These are phyloP conservation scores for Pleurotus ostreatus DNA, from an alignment of 768 basidiomycete genomes.

Conservation along the genomic window DNA sequence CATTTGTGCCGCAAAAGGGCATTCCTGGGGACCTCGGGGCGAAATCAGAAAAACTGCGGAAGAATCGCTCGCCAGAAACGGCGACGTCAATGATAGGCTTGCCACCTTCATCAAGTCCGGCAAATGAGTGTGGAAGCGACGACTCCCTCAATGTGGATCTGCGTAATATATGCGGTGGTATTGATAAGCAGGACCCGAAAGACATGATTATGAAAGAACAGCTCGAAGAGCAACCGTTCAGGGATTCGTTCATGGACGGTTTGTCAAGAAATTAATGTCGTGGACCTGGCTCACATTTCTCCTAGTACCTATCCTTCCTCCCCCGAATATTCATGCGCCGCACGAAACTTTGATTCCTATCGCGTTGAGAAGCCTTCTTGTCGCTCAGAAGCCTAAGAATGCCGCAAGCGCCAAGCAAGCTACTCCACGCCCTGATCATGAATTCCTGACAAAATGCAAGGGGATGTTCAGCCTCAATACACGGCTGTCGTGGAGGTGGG, in stretches of 20 bases:
- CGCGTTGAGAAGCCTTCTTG: slow-evolving; percentile 16
- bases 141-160: slow-evolving; percentile 28
- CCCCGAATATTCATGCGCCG: slow-evolving; percentile 46
- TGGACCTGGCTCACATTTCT: neutral
- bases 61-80: neutral
- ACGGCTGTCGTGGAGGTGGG: slow-evolving; percentile 66
- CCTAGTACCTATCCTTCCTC: slow-evolving; percentile 51
- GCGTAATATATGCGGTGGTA: slow-evolving; percentile 25
- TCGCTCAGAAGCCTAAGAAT: slow-evolving; percentile 6
- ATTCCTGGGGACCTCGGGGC: neutral
- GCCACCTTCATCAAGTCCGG: slow-evolving; percentile 16
- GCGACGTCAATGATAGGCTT: slow-evolving; percentile 21
- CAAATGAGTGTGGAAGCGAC: neutral
- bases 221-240: slow-evolving; percentile 37
- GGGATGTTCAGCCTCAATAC: slow-evolving; percentile 57
- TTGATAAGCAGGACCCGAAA: slow-evolving; percentile 21
- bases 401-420: neutral
- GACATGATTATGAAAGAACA: slow-evolving; percentile 50
- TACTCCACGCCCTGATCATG: slow-evolving; percentile 6
- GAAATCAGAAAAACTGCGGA: neutral
- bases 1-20: neutral
- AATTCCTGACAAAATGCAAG: slow-evolving; percentile 50
- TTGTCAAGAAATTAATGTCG: neutral
- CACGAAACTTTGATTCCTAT: slow-evolving; percentile 28
- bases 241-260: slow-evolving; percentile 6